Base-by-base conservation (phyloP, 1,139 yeast species). In the Kodamaea arcana region DNA sequence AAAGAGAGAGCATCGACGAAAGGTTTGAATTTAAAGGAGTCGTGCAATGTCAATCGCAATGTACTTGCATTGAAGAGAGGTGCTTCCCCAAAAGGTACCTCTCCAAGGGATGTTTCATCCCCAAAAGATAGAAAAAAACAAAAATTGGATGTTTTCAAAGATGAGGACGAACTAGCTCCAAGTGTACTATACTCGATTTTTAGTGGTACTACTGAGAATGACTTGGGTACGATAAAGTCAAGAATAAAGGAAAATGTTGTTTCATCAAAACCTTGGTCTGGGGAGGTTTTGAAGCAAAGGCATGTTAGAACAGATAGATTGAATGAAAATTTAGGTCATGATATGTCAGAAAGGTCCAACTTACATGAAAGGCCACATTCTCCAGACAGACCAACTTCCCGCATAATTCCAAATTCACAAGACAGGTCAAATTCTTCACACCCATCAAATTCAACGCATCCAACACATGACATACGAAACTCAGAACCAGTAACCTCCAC, bases 171-270 rank as follows among this genome's bases (percentile, higher is more conserved):
- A 24, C 38, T 29, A 12, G 20, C 31, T 13, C 47, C 56, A 14
- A 51, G 59, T 43, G 67, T 62, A 26, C 56, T 70, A 32, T 53
- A 52, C 18, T 56, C 54, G 37, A 48, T 60, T 30, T 50, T 61
- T 61, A 36, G 56, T 44, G 34, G 59, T 42, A 30, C 50, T 14
- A 31, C 47, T 26, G 42, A 45, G 14, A 37, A 42, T 29, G 60
- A 66, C 6, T 51, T 83, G 12, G 87, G 80, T 4, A 48, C 78
- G 1, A 54, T 78, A 3, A 65, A 65, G 9, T 58, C 65, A 6
- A 58, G 85, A 36, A 67, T 67, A 33, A 84, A 85, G 52, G 96
- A 87, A 52, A 87, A 87, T 48, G 59, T 58, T 1, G 37, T 77
- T 24, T 62, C 64, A 3, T 69, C 90, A 0, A 65, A 61, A n/a